These are phyloP conservation scores for Ogataea zsoltii DNA, from an alignment of 805 yeast species.

Conservation along the genomic window DNA sequence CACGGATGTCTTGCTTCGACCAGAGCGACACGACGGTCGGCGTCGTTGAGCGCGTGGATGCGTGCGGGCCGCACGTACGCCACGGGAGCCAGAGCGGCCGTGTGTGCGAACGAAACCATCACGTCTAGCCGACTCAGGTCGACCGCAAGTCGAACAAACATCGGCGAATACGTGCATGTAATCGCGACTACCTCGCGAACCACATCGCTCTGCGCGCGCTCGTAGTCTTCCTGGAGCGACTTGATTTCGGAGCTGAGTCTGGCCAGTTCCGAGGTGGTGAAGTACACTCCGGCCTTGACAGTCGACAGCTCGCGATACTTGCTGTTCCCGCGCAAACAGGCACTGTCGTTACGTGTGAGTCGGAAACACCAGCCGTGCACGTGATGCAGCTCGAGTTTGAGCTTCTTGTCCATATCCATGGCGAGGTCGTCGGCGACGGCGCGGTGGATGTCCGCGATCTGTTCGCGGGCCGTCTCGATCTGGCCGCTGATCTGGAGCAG, in stretches of 20 bases:
- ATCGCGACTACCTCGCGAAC: conserved; percentile 83
- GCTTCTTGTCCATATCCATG: conserved; percentile 82
- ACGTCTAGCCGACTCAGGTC: conserved; percentile 80
- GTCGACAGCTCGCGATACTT: conserved; percentile 81
- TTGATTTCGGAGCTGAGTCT: conserved; percentile 59
- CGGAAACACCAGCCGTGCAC: conserved; percentile 94
- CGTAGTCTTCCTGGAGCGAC: conserved; percentile 65
- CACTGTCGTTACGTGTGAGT: conserved; percentile 86
- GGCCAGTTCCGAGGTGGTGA: conserved; percentile 70
- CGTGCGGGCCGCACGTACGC: conserved; percentile 72
- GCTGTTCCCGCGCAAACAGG: conserved; percentile 63
- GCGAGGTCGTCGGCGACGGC: conserved; percentile 71
- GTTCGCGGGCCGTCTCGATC: conserved; percentile 52
- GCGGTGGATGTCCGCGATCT: conserved; percentile 61
- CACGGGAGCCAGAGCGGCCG: conserved; percentile 75
- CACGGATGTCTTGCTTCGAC: conserved; percentile 93
- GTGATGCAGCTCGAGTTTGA: conserved; percentile 85
- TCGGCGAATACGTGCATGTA: conserved; percentile 77
- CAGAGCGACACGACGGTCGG: conserved; percentile 51
- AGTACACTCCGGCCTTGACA: conserved; percentile 92
- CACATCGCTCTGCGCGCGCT: conserved; percentile 70
- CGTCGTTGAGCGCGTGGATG: conserved; percentile 53
- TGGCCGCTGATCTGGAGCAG: conserved; percentile 59
- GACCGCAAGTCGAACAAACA: conserved; percentile 66
- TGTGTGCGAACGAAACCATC: conserved; percentile 80